Percentiles rank a stretch among this genome's conserved stretches.
These are phyloP conservation scores for Pyrenophora graminea DNA, from an alignment of 2,329 filamentous ascomycete genomes.

Conservation along the genomic window DNA sequence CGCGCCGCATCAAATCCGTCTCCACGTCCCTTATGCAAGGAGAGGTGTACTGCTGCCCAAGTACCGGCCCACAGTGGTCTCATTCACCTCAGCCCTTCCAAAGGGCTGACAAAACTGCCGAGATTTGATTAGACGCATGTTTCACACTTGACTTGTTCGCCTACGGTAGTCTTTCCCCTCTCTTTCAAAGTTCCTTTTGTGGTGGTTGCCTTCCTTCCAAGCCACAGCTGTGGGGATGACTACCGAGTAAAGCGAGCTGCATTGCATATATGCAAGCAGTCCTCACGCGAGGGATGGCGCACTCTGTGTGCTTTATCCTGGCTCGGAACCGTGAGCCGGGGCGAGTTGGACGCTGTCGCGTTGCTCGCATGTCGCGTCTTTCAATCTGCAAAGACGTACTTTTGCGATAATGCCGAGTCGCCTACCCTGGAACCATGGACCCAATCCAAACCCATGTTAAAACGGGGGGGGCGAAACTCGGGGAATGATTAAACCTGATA, in stretches of 20 bases:
- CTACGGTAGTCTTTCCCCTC: background rate
- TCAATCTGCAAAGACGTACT: too few relatives aligned
- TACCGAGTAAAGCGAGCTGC: background rate
- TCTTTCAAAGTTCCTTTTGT: background rate
- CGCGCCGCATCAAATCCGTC: conserved; percentile 1
- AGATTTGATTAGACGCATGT: background rate
- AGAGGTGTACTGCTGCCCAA: background rate
- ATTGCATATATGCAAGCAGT: background rate
- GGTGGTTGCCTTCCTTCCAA: background rate
- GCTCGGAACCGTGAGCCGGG: background rate
- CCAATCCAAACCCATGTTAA: too few relatives aligned
- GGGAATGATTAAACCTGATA: too few relatives aligned
- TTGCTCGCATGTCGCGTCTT: background rate
- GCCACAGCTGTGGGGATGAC: background rate
- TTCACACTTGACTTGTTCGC: background rate
- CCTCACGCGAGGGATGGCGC: background rate
- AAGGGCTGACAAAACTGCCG: background rate
- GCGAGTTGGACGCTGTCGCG: background rate
- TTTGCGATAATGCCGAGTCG: background rate
- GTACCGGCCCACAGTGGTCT: background rate
- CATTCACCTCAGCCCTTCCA: background rate
- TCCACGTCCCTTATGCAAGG: conserved; percentile 3
- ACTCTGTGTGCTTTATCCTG: background rate
- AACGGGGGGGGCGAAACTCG: too few relatives aligned
- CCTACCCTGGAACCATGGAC: background rate